Evolutionary conservation across 2,329 filamentous ascomycete species (phyloP), one percentile per base, ranked within the genome.

Genomic region (Pseudocercospora cruenta): DNA sequence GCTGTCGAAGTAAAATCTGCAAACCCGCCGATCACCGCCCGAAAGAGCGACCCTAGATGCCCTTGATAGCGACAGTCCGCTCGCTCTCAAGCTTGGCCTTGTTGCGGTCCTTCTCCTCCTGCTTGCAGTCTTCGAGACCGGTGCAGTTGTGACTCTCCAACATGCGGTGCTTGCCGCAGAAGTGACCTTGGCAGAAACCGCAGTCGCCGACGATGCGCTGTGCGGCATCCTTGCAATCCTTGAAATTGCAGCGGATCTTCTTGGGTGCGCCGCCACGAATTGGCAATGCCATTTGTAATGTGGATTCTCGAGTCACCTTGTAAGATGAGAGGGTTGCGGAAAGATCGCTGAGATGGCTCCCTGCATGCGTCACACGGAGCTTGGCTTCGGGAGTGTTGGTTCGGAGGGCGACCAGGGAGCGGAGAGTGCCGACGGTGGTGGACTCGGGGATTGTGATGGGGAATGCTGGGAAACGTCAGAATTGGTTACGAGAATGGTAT

Each of bases 151-250:
- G 95, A 74, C 94, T 92, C 81, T 99, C 95, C 70, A 98, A 82
- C 82, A 98, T 87, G 64, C 95, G 87, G 82, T 99, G 95, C 83
- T 93, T 96, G 74, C 92, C 92, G 82, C 95, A 99, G 84, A 92
- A 98, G 79, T 96, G 92, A 54, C 94, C 93, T 63, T 90, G 85
- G 84, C 95, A 99, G 85, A 98, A 98, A 68, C 89, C 90, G 82
- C 95, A 99, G 83, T 98, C 94, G 62, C 95, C 95, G 66, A 97
- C 92, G 76, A 99, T 97, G 71, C 92, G 90, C 80, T 97, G 94
- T 16, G 93, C 94, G 31, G 87, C 87, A 74, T 93, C 90, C 78
- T 89, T 92, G 88, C 95, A 98, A 73, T 93, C 90, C 81, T 94
- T 94, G 83, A 92, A 93, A 71, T 86, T 90, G 85, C 95, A 98